Base-by-base conservation (phyloP, 1,284 basidiomycete genomes). In the Ceratobasidium sp. region DNA sequence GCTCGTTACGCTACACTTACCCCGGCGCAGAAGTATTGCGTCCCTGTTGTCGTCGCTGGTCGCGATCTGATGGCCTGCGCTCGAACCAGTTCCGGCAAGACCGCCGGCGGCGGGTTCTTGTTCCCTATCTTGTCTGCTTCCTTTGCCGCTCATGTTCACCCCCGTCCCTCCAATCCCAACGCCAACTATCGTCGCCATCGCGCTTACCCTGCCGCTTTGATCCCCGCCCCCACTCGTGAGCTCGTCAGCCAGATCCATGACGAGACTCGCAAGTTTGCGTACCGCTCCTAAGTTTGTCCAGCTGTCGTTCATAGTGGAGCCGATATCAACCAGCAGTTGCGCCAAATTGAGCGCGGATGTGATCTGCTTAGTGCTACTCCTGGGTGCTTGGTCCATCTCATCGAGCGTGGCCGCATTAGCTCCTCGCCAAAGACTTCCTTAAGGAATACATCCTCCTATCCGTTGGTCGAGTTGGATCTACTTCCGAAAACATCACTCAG, bases 401-500 rank as follows among this genome's bases (percentile, higher is more conserved):
- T 99, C 81, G 97, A 99, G 86, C 94, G 98, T 82, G 97, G 97
- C 51, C 92, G 95, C 78, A 99, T 99, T 88, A 95, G 93, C 90
- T 97, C 85, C 94, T 99, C 79, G 97, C 97, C 75, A 92, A 94
- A 83, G 94, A 97, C 85, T 99, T 98, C 89, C 87, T 97, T 82
- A 97, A 97, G 86, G 93, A 95, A 81, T 99, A 99, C 86, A 92
- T 99, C 83, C 99, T 99, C 91, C 90, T 99, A 63, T 97, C 95
- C 66, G 98, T 99, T 78, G 98, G 98, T 33, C 95, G 98, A 83
- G 98, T 99, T 77, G 98, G 98, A 78, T 97, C 94, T 67, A 99
- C 98, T 20, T 98, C 96, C 56, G 98, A 99, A n/a, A 99, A 99
- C 88, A 99, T 99, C 84, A 99, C 97, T 0, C 98, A 99, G 87